A percentile compares a stretch with the other conserved stretches of the same genome.
Conservation (phyloP, 2,329 filamentous ascomycete genomes). For the Nemania bipapillata region DNA sequence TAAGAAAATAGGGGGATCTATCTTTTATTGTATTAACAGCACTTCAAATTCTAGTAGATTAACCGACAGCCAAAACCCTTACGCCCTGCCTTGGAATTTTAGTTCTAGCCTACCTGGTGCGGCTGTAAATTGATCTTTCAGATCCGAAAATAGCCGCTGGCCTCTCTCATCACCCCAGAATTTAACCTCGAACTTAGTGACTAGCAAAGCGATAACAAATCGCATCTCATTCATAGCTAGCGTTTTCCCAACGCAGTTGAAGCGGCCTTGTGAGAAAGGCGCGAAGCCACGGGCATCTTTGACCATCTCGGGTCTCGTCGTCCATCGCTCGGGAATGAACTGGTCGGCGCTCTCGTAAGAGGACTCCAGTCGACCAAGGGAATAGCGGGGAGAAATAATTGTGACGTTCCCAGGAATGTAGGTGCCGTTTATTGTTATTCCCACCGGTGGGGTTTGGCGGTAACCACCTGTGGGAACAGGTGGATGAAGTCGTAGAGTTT, state of each 20-base stretch:
- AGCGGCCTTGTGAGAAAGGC: slow-evolving; percentile 4
- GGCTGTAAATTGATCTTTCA: slow-evolving; percentile 12
- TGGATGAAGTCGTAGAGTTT: slow-evolving; percentile 14
- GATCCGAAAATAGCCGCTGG: not conserved
- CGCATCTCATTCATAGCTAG: slow-evolving; percentile 8
- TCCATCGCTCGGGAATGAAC: slow-evolving; percentile 14
- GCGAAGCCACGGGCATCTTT: not conserved
- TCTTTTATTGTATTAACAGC: too few species aligned
- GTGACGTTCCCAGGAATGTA: slow-evolving; percentile 6
- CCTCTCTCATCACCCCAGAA: not conserved
- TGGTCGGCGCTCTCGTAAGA: not conserved
- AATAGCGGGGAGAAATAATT: slow-evolving; percentile 7
- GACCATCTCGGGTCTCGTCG: slow-evolving; percentile 1
- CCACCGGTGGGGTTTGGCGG: not conserved
- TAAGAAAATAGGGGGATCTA: too few species aligned
- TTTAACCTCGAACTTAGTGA: not conserved
- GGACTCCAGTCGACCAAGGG: not conserved
- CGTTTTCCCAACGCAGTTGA: slow-evolving; percentile 4
- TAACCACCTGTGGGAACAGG: slow-evolving; percentile 8
- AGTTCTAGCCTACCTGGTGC: not conserved
- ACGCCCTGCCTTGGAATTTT: not conserved
- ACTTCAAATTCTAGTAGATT: too few species aligned
- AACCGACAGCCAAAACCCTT: too few species aligned
- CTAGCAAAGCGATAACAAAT: slow-evolving; percentile 2
- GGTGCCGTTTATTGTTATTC: not conserved